Percentiles rank a stretch among this genome's conserved stretches.
Conservation (phyloP, 192 early-diverging fungal genomes). For the Dispira parvispora region DNA sequence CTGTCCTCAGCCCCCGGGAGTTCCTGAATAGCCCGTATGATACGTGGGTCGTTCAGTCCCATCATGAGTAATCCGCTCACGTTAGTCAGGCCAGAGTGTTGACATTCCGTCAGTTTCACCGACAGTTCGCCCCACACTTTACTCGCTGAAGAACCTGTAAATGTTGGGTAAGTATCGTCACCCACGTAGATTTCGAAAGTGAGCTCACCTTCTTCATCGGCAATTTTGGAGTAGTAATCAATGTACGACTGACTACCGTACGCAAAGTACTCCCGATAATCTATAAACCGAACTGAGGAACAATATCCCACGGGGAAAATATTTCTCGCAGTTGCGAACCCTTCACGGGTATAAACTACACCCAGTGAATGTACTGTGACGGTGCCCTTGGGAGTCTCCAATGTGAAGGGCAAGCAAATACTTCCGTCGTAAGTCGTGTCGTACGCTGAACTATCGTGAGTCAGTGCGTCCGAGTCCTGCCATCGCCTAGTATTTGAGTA, state of each 20-base stretch:
- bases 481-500: too few species aligned
- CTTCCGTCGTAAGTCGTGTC: neutral
- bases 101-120: neutral
- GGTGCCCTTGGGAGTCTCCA: neutral
- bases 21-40: neutral
- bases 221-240: slow-evolving; percentile 1
- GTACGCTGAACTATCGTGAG: neutral
- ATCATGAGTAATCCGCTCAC: neutral
- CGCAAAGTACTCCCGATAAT: neutral
- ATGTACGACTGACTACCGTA: neutral
- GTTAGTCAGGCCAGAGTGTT: neutral
- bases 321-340: neutral
- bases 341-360: neutral
- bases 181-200: neutral
- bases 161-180: neutral
- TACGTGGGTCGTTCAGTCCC: neutral
- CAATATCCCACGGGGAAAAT: neutral
- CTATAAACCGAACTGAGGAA: neutral
- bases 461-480: too few species aligned
- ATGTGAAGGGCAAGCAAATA: neutral
- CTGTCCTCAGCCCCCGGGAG: neutral
- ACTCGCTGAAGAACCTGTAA: neutral
- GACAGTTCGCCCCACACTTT: neutral
- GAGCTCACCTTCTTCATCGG: neutral
- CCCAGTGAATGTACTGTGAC: neutral